A percentile compares a stretch with the other conserved stretches of the same genome.
Evolutionary conservation across 805 yeast species (phyloP).

Genomic region (Wickerhamomyces bisporus): DNA sequence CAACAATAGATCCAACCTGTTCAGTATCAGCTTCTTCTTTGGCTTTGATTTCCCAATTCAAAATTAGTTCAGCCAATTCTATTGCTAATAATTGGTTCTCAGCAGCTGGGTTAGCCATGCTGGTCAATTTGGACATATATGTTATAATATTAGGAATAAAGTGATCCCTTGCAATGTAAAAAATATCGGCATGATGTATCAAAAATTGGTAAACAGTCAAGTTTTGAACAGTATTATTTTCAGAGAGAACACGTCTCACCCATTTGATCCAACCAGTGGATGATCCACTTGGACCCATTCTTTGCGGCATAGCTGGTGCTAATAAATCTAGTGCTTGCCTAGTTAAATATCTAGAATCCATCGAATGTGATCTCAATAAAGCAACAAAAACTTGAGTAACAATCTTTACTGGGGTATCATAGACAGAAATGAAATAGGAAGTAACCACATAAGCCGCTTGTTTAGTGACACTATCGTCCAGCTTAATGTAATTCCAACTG

Average conservation of each 20-base stretch:
- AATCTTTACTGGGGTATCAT: constrained; percentile 82
- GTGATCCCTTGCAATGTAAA: constrained; percentile 81
- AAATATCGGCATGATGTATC: constrained; percentile 78
- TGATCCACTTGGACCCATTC: constrained; percentile 50
- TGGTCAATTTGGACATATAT: constrained; percentile 87
- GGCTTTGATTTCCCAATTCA: constrained; percentile 76
- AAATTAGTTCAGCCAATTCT: constrained; percentile 79
- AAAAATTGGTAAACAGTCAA: constrained; percentile 84
- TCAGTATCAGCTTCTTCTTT: constrained; percentile 13
- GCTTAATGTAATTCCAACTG: constrained; percentile 87
- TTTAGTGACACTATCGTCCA: constrained; percentile 84
- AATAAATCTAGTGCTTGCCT: constrained; percentile 81
- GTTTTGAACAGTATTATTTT: constrained; percentile 84
- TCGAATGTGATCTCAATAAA: constrained; percentile 73
- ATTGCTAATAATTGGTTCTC: constrained; percentile 85
- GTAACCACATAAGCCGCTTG: constrained; percentile 91
- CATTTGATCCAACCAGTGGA: constrained; percentile 77
- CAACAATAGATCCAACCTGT: constrained; percentile 7
- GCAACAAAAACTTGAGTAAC: constrained; percentile 93
- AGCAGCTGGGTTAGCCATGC: constrained; percentile 66
- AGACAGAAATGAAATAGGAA: constrained; percentile 77
- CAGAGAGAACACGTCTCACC: constrained; percentile 89
- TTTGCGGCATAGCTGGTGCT: constrained; percentile 78
- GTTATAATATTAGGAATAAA: constrained; percentile 84
- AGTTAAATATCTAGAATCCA: constrained; percentile 78